Percentiles rank a stretch among this genome's conserved stretches.
phyloP scores from a whole-genome alignment of 305 asterid species.

The Petunia hybrid region DNA sequence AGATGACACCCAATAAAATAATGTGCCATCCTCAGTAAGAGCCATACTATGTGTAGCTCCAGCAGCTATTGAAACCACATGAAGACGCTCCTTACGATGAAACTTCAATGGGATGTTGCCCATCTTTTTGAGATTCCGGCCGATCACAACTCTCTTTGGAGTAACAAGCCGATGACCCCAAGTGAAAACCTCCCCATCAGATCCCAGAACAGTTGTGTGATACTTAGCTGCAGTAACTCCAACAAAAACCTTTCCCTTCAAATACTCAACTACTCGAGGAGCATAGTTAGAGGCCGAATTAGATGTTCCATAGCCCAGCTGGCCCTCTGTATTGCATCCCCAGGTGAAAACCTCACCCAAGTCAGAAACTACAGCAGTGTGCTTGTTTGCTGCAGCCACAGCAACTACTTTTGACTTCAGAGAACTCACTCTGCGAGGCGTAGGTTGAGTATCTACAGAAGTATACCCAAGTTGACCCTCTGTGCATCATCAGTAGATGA shows the following conservation, averaged over 20 bases:
- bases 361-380: slow-evolving; percentile 91
- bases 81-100: slow-evolving; percentile 82
- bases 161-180: slow-evolving; percentile 99
- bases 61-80: slow-evolving; percentile 85
- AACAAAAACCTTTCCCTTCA: slow-evolving; percentile 78
- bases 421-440: slow-evolving; percentile 94
- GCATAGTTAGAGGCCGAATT: slow-evolving; percentile 94
- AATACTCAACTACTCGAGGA: slow-evolving; percentile 92
- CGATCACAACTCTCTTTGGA: slow-evolving; percentile 82
- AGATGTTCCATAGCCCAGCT: slow-evolving; percentile 98
- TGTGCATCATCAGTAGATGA: slow-evolving; percentile 50
- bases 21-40: slow-evolving; percentile 91
- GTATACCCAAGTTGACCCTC: slow-evolving; percentile 99
- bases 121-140: slow-evolving; percentile 65
- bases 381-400: slow-evolving; percentile 98
- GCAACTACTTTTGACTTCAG: slow-evolving; percentile 79
- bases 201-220: slow-evolving; percentile 90
- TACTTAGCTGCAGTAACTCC: slow-evolving; percentile 90
- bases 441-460: slow-evolving; percentile 96
- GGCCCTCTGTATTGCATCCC: slow-evolving; percentile 99
- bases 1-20: slow-evolving; percentile 89
- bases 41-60: slow-evolving; percentile 88
- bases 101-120: slow-evolving; percentile 75
- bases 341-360: slow-evolving; percentile 94
- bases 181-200: slow-evolving; percentile 98